Evolutionary conservation across 2,329 filamentous ascomycete species (phyloP).

Genomic region (Trichoderma afroharzianum): DNA sequence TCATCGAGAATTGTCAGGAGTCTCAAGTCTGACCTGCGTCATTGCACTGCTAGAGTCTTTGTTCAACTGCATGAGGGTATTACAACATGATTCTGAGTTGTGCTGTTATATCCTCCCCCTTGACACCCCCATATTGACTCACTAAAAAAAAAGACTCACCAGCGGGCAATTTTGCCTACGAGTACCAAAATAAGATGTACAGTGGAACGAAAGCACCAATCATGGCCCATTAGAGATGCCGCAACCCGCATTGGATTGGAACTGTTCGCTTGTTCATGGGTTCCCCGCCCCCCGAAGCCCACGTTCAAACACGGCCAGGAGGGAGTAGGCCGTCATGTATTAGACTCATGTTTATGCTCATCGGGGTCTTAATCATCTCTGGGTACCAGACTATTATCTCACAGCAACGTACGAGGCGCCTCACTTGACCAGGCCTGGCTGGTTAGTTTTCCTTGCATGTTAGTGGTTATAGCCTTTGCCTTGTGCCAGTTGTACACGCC

Average conservation of each 20-base stretch:
- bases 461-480: background rate
- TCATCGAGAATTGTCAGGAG: background rate
- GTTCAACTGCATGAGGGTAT: background rate
- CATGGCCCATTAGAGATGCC: background rate
- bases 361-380: background rate
- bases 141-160: background rate
- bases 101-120: background rate
- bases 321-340: background rate
- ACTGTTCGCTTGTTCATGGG: background rate
- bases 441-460: background rate
- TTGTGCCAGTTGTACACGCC: background rate
- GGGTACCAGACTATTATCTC: background rate
- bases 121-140: background rate
- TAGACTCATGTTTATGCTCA: background rate
- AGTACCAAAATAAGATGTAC: background rate
- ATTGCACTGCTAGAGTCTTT: background rate
- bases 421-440: background rate
- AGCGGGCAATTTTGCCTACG: background rate
- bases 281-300: background rate
- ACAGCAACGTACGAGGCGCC: background rate
- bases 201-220: slow-evolving; percentile 1
- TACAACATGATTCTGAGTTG: background rate
- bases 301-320: background rate
- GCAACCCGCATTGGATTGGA: background rate
- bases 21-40: background rate